These are phyloP conservation scores for Mortierella sp. DNA, from an alignment of 371 early-diverging fungal species.

Conservation along the genomic window DNA sequence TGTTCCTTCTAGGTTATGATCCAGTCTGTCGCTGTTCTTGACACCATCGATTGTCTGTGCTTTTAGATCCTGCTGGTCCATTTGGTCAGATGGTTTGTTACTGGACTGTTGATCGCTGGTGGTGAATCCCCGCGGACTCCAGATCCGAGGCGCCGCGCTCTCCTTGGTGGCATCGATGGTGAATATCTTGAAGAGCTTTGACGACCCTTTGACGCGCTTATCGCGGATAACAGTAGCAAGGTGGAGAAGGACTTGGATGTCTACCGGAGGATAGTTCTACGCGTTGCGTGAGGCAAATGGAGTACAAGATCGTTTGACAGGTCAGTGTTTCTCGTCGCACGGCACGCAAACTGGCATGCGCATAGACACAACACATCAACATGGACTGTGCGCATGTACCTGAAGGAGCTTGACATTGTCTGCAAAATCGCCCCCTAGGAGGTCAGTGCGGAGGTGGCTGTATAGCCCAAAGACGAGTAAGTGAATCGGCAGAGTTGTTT, in stretches of 20 bases:
- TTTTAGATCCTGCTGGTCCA: constrained; percentile 5
- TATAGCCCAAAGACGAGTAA: not conserved
- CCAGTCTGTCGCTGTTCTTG: constrained; percentile 43
- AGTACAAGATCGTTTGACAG: not conserved
- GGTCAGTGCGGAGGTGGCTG: constrained; percentile 68
- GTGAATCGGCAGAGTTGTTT: not conserved
- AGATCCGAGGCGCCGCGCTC: constrained; percentile 15
- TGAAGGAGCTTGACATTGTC: constrained; percentile 76
- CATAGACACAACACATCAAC: too few species aligned
- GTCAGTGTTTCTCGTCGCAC: not conserved
- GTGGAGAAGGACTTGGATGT: constrained; percentile 36
- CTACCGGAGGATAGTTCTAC: constrained; percentile 47
- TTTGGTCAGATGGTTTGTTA: too few species aligned
- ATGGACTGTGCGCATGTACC: constrained; percentile 32
- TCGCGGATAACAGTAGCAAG: constrained; percentile 35
- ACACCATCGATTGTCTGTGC: constrained; percentile 36
- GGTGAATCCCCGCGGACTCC: constrained; percentile 17
- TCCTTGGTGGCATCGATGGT: not conserved
- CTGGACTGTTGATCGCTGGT: constrained; percentile 2
- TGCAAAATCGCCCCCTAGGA: constrained; percentile 69
- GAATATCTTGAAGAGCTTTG: not conserved
- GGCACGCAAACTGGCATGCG: too few species aligned
- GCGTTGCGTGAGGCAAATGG: too few species aligned
- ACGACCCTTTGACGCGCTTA: constrained; percentile 8
- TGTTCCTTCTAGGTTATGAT: constrained; percentile 37